phyloP scores from a whole-genome alignment of 2,329 filamentous ascomycete genomes.

The Calcarisporium arbuscula region DNA sequence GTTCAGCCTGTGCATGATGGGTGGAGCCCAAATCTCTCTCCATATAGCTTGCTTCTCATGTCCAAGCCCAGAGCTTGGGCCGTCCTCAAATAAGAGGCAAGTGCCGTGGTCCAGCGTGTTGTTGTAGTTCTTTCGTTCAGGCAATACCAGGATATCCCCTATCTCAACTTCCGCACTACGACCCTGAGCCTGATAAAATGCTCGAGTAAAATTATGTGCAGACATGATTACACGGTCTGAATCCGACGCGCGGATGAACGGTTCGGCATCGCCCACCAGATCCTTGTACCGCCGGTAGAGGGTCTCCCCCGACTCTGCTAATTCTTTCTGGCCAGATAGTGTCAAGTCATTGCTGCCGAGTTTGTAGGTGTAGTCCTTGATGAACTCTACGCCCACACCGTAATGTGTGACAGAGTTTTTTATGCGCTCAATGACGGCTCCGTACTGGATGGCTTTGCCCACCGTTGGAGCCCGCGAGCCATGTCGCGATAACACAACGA shows the following conservation, averaged over 20 bases:
- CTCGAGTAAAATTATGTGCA: conserved; percentile 67
- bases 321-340: conserved; percentile 57
- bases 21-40: conserved; percentile 55
- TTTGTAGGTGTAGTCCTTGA: conserved; percentile 64
- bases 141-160: conserved; percentile 58
- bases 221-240: conserved; percentile 68
- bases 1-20: conserved; percentile 66
- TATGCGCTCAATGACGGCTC: conserved; percentile 57
- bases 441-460: conserved; percentile 60
- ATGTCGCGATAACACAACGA: conserved; percentile 74
- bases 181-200: conserved; percentile 52
- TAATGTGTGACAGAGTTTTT: conserved; percentile 52
- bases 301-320: conserved; percentile 67
- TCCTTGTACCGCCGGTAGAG: conserved; percentile 68
- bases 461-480: conserved; percentile 75
- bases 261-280: conserved; percentile 51
- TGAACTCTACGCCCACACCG: conserved; percentile 59
- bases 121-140: conserved; percentile 61
- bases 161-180: conserved; percentile 35
- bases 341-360: conserved; percentile 67
- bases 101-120: conserved; percentile 74
- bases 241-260: conserved; percentile 67
- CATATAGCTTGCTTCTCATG: conserved; percentile 49
- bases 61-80: conserved; percentile 41
- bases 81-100: conserved; percentile 65